Evolutionary conservation across 2,329 filamentous ascomycete genomes (phyloP).

Genomic region (Aotearoamyces nothofagi): DNA sequence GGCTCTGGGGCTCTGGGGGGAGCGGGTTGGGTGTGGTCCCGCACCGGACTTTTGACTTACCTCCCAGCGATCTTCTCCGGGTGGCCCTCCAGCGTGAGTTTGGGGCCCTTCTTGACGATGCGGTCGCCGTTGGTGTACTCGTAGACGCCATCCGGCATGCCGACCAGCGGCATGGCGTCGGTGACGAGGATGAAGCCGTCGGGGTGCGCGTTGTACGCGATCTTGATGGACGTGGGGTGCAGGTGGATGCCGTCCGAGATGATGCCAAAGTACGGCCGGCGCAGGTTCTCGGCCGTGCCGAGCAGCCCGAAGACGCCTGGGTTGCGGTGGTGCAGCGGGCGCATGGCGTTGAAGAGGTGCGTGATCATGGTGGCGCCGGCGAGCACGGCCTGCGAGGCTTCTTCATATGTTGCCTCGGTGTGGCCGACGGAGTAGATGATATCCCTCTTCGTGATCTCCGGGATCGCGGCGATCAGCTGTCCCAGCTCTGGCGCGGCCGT

Average conservation of each 20-base stretch:
- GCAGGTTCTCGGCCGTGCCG: slow-evolving; percentile 39
- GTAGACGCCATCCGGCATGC: slow-evolving; percentile 71
- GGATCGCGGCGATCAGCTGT: slow-evolving; percentile 53
- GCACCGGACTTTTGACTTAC: slow-evolving; percentile 32
- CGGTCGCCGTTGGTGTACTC: slow-evolving; percentile 65
- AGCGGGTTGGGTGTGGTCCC: no score
- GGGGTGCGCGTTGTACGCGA: slow-evolving; percentile 76
- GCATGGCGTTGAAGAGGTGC: slow-evolving; percentile 90
- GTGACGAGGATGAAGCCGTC: slow-evolving; percentile 79
- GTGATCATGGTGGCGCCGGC: slow-evolving; percentile 80
- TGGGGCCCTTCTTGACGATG: slow-evolving; percentile 55
- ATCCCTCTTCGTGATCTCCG: slow-evolving; percentile 43
- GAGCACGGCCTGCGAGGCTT: slow-evolving; percentile 56
- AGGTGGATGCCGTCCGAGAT: slow-evolving; percentile 86
- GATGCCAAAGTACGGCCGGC: slow-evolving; percentile 68
- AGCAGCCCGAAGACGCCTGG: slow-evolving; percentile 81
- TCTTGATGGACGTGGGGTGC: slow-evolving; percentile 76
- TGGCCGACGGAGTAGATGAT: slow-evolving; percentile 76
- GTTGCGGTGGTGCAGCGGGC: slow-evolving; percentile 77
- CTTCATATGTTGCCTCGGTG: slow-evolving; percentile 74
- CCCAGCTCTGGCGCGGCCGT: slow-evolving; percentile 76
- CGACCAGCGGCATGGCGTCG: slow-evolving; percentile 80
- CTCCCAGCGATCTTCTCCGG: slow-evolving; percentile 67
- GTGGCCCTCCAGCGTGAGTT: slow-evolving; percentile 63
- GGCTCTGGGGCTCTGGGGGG: no score